A percentile compares a stretch with the other conserved stretches of the same genome.
These are phyloP conservation scores for Penicillium samsonianum DNA, from an alignment of 495 filamentous ascomycete genomes.

Conservation along the genomic window DNA sequence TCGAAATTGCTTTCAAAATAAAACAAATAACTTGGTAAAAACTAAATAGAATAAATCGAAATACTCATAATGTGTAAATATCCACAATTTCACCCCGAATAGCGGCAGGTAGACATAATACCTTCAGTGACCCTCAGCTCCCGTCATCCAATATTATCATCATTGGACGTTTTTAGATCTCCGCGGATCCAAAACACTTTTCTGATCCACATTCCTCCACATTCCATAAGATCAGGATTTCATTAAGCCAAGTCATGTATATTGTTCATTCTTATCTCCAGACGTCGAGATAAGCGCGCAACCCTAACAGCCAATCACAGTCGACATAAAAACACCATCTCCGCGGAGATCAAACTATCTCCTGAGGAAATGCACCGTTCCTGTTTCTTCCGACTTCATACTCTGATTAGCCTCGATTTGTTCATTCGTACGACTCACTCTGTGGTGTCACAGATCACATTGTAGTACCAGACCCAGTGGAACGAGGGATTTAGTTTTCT, in stretches of 20 bases:
- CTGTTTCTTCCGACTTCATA: conserved; percentile 13
- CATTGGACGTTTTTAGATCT: background rate
- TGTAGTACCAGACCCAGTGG: background rate
- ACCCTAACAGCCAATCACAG: conserved; percentile 11
- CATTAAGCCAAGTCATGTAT: background rate
- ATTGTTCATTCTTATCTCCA: conserved; percentile 4
- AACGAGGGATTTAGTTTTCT: background rate
- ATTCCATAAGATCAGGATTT: background rate
- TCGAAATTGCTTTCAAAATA: too few species aligned
- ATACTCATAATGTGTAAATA: background rate
- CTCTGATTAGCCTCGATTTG: background rate
- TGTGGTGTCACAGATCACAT: background rate
- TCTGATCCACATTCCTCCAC: background rate
- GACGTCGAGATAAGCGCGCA: conserved; percentile 2
- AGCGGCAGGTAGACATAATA: background rate
- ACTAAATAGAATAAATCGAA: background rate
- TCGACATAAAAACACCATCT: conserved; percentile 5
- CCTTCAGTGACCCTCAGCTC: background rate
- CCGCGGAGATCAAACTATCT: conserved; percentile 19
- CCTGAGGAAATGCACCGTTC: conserved; percentile 1
- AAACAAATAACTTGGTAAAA: background rate
- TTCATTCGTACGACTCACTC: background rate
- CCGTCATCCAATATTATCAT: background rate
- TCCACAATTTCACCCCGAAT: background rate
- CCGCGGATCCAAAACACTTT: background rate